Evolutionary conservation across 2,329 filamentous ascomycete genomes (phyloP).

Genomic region (Xylaria multiplex): DNA sequence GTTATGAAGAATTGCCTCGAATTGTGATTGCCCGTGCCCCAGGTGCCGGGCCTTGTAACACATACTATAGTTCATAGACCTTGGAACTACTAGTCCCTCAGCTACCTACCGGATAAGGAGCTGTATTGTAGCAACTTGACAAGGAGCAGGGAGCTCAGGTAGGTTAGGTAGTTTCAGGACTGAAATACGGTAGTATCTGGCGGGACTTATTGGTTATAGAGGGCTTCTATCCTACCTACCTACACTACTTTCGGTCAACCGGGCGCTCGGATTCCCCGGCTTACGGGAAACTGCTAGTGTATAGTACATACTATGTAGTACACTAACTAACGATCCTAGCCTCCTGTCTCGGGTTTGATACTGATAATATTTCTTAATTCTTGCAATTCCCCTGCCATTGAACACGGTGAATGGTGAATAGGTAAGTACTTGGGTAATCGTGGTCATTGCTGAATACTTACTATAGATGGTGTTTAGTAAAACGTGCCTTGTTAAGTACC

Average conservation of each 20-base stretch:
- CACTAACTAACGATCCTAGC: too few species aligned
- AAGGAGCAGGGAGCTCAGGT: not conserved
- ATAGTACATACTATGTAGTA: too few species aligned
- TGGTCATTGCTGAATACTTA: not conserved
- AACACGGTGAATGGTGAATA: not conserved
- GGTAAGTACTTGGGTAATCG: not conserved
- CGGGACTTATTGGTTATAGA: slow-evolving; percentile 11
- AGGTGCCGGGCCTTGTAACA: too few species aligned
- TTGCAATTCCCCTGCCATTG: not conserved
- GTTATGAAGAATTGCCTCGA: not conserved
- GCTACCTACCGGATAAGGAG: not conserved
- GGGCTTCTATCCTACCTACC: not conserved
- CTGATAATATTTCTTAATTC: not conserved
- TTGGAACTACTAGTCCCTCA: not conserved
- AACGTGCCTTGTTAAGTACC: too few species aligned
- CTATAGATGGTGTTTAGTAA: too few species aligned
- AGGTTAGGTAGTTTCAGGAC: slow-evolving; percentile 22
- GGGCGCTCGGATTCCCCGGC: slow-evolving; percentile 28
- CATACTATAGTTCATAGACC: not conserved
- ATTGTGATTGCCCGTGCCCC: not conserved
- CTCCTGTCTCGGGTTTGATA: not conserved
- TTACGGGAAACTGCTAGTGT: slow-evolving; percentile 4
- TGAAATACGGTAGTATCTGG: not conserved
- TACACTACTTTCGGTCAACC: slow-evolving; percentile 1
- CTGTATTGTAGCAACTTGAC: not conserved